A percentile compares a stretch with the other conserved stretches of the same genome.
Conservation (phyloP, 2,329 filamentous ascomycete genomes). For the Didymella pinodella region DNA sequence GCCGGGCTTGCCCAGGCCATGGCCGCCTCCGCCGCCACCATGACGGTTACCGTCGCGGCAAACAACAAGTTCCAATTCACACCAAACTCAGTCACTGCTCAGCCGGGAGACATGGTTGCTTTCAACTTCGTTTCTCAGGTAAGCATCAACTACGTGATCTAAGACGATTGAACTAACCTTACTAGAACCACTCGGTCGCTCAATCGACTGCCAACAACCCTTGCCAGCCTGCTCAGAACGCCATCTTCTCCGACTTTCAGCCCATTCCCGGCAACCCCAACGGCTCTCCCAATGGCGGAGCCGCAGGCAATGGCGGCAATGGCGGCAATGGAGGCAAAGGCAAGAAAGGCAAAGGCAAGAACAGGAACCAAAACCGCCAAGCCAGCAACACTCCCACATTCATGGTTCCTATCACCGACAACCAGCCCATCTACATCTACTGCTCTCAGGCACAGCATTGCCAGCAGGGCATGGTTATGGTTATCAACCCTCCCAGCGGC, state of each 20-base stretch:
- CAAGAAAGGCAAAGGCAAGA: constrained; percentile 22
- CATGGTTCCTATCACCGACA: constrained; percentile 47
- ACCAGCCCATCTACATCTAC: constrained; percentile 77
- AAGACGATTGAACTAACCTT: not conserved
- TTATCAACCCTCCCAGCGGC: constrained; percentile 64
- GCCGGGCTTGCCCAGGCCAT: constrained; percentile 37
- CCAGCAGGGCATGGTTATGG: constrained; percentile 75
- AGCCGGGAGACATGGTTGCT: constrained; percentile 40
- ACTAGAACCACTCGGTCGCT: constrained; percentile 40
- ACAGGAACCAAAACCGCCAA: constrained; percentile 35
- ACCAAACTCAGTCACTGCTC: constrained; percentile 37
- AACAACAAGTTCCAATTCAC: constrained; percentile 44
- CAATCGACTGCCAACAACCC: constrained; percentile 37
- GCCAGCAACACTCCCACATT: constrained; percentile 36
- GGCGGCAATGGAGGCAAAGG: not conserved
- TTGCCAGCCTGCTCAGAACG: constrained; percentile 36
- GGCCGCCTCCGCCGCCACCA: constrained; percentile 37
- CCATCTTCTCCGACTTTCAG: constrained; percentile 43
- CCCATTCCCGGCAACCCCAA: constrained; percentile 32
- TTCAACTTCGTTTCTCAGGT: constrained; percentile 39
- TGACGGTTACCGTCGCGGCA: constrained; percentile 42
- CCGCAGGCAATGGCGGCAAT: too few relatives aligned
- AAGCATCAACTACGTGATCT: not conserved
- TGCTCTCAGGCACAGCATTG: constrained; percentile 75
- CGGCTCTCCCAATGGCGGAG: constrained; percentile 23